These are phyloP conservation scores for Didymella sp. DNA, from an alignment of 2,329 filamentous ascomycete genomes.

Conservation along the genomic window DNA sequence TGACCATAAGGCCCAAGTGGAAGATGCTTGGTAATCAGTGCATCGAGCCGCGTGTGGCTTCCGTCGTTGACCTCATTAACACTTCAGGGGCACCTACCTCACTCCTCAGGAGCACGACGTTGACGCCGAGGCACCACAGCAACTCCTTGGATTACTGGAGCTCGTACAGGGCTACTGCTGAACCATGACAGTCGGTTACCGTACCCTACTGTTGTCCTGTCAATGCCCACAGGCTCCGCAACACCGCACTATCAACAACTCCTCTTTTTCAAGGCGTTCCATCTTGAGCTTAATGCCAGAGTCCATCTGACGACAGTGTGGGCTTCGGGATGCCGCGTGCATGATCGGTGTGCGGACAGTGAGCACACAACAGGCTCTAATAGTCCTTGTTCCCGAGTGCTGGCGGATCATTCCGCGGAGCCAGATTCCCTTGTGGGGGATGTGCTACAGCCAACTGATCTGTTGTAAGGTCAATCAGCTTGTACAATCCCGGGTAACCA, in stretches of 20 bases:
- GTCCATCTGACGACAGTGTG: neutral
- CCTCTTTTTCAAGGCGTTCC: neutral
- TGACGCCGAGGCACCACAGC: neutral
- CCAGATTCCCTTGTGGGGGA: neutral
- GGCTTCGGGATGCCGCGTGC: neutral
- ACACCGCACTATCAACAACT: neutral
- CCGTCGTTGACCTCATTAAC: neutral
- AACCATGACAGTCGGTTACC: neutral
- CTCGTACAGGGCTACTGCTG: neutral
- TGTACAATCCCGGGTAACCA: neutral
- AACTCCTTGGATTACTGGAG: no score
- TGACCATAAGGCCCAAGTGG: neutral
- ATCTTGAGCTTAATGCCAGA: neutral
- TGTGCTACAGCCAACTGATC: slow-evolving; percentile 1
- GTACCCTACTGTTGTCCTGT: neutral
- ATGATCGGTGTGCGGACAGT: slow-evolving; percentile 8
- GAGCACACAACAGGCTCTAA: neutral
- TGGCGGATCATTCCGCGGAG: slow-evolving; percentile 2
- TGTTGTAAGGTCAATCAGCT: neutral
- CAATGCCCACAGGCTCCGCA: neutral
- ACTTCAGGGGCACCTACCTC: neutral
- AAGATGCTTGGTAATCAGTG: neutral
- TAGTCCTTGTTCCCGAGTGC: neutral
- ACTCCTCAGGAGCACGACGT: neutral
- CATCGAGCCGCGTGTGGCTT: neutral